A percentile compares a stretch with the other conserved stretches of the same genome.
phyloP scores from a whole-genome alignment of 2,329 filamentous ascomycete genomes.

The Teratosphaeria viscida region DNA sequence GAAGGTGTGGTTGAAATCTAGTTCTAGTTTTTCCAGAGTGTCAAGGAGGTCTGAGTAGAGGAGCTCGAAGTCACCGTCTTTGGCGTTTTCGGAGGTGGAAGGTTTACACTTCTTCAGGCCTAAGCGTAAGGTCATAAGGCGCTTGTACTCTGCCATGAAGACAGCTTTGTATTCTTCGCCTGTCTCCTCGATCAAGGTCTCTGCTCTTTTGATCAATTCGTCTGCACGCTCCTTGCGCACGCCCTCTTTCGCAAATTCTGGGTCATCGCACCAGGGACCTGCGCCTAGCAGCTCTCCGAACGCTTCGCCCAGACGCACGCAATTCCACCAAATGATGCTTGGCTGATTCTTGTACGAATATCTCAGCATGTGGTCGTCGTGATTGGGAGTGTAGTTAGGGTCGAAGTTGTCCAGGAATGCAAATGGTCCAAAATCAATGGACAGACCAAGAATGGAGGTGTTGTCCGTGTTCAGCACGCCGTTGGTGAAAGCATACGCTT shows the following conservation, averaged over 20 bases:
- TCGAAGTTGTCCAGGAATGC: constrained; percentile 98
- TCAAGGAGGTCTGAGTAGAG: constrained; percentile 78
- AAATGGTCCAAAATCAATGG: constrained; percentile 91
- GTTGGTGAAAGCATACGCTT: constrained; percentile 99
- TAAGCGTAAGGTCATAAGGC: constrained; percentile 67
- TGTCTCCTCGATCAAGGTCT: constrained; percentile 67
- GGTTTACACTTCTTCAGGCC: constrained; percentile 57
- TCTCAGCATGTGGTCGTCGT: constrained; percentile 78
- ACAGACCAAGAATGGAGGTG: constrained; percentile 79
- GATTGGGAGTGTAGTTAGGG: constrained; percentile 87
- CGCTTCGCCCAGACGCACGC: constrained; percentile 81
- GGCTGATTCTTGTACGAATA: constrained; percentile 94
- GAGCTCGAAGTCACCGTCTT: constrained; percentile 62
- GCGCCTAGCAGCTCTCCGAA: constrained; percentile 80
- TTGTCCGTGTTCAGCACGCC: constrained; percentile 97
- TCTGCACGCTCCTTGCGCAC: constrained; percentile 58
- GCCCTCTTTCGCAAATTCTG: constrained; percentile 61
- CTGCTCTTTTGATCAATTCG: constrained; percentile 66
- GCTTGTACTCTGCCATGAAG: constrained; percentile 83
- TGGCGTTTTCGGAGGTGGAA: neutral
- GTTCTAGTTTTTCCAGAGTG: constrained; percentile 64
- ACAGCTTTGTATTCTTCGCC: constrained; percentile 83
- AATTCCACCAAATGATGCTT: constrained; percentile 96
- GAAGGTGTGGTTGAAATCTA: constrained; percentile 96
- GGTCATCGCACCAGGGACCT: constrained; percentile 59